Conservation (phyloP, 2,329 filamentous ascomycete genomes). For the Diaporthe vexans region DNA sequence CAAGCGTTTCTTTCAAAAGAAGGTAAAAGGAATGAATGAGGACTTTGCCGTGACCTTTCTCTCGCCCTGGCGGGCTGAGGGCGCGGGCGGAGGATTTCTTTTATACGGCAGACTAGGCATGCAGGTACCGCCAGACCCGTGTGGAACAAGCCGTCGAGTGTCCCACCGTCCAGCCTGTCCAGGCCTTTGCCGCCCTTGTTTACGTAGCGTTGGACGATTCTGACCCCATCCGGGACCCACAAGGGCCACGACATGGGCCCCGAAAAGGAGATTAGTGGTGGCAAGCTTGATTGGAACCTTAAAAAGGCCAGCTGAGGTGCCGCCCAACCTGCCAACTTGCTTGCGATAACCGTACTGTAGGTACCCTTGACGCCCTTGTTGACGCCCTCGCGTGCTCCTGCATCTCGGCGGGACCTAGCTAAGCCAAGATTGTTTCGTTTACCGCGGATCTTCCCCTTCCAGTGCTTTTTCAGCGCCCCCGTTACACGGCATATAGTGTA, state of each 20-base stretch:
- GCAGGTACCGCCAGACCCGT: slow-evolving; percentile 13
- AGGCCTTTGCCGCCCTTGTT: slow-evolving; percentile 26
- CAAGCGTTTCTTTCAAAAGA: slow-evolving; percentile 27
- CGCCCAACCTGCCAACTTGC: background rate
- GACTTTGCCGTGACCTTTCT: slow-evolving; percentile 12
- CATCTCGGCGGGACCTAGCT: background rate
- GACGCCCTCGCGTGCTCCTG: background rate
- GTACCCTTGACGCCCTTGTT: background rate
- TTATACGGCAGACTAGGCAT: slow-evolving; percentile 23
- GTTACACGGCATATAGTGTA: slow-evolving; percentile 11
- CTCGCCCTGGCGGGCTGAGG: background rate
- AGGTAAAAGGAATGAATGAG: slow-evolving; percentile 22
- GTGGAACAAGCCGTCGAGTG: slow-evolving; percentile 10
- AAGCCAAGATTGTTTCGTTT: slow-evolving; percentile 31
- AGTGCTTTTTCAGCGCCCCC: background rate
- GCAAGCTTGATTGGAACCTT: slow-evolving; percentile 33
- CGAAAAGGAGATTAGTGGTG: slow-evolving; percentile 29
- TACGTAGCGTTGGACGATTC: slow-evolving; percentile 17
- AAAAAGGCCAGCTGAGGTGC: slow-evolving; percentile 16
- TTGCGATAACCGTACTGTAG: too few relatives aligned
- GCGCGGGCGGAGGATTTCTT: slow-evolving; percentile 5
- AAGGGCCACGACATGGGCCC: slow-evolving; percentile 2
- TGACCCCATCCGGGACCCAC: slow-evolving; percentile 2
- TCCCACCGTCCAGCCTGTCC: slow-evolving; percentile 22
- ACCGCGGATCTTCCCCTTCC: slow-evolving; percentile 16